Evolutionary conservation across 1,284 basidiomycete genomes (phyloP).

Genomic region (Sanguinoderma infundibulare): DNA sequence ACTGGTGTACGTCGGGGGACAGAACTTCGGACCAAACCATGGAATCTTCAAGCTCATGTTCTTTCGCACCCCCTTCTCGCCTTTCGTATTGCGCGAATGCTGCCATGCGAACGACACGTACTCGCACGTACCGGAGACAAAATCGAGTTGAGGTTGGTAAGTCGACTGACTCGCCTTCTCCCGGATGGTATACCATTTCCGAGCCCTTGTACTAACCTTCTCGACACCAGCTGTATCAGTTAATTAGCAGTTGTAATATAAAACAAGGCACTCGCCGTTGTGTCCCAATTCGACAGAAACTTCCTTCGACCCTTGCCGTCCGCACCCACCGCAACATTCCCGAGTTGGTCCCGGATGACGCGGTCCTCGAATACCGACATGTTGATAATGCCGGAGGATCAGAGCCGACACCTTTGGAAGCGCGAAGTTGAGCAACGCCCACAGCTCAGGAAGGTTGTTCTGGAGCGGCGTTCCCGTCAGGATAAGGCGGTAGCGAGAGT

Average conservation of each 20-base stretch:
- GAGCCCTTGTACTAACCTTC: neutral
- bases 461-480: slow-evolving; percentile 98
- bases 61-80: neutral
- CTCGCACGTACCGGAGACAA: neutral
- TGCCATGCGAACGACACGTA: neutral
- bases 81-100: neutral
- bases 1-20: neutral
- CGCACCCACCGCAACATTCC: neutral
- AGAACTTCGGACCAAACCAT: neutral
- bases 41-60: neutral
- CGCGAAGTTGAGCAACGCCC: slow-evolving; percentile 98
- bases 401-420: slow-evolving; percentile 88
- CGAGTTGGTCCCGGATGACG: neutral
- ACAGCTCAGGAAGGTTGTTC: slow-evolving; percentile 98
- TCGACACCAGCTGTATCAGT: neutral
- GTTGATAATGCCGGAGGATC: neutral
- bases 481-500: slow-evolving; percentile 93
- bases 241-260: neutral
- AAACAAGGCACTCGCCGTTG: neutral
- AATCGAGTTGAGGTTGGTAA: neutral
- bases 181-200: neutral
- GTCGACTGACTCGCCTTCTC: neutral
- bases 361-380: neutral
- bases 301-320: neutral
- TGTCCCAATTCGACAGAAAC: neutral